phyloP scores from a whole-genome alignment of 805 yeast species.

The Candida boidinii region DNA sequence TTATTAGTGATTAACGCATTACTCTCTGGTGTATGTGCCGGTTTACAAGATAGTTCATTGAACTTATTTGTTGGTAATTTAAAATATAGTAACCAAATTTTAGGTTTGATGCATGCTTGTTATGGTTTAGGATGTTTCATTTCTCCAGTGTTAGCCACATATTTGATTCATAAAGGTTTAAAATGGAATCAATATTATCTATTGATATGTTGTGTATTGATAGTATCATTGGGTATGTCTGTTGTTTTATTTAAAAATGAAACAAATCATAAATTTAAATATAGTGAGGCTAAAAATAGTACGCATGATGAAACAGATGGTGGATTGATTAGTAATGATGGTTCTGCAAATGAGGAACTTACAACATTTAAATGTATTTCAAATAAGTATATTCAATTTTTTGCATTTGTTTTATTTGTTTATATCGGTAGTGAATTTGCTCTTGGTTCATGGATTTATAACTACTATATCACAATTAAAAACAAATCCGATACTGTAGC shows the following conservation, averaged over 20 bases:
- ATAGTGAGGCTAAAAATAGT: conserved; percentile 3
- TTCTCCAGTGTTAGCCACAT: conserved; percentile 37
- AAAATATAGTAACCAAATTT: conserved; percentile 37
- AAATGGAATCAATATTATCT: conserved; percentile 39
- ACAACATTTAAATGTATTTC: conserved; percentile 16
- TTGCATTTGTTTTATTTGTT: conserved; percentile 33
- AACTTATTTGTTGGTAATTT: conserved; percentile 45
- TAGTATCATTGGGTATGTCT: conserved; percentile 16
- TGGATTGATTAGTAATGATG: no score
- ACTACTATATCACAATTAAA: conserved; percentile 35
- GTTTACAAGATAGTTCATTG: conserved; percentile 46
- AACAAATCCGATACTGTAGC: conserved; percentile 26
- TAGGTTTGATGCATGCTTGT: conserved; percentile 44
- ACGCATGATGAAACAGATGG: background rate
- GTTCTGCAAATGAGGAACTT: no score
- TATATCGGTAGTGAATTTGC: conserved; percentile 47
- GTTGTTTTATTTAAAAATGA: conserved; percentile 30
- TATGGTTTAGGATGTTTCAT: conserved; percentile 48
- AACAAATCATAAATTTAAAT: conserved; percentile 32
- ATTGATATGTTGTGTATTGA: conserved; percentile 24
- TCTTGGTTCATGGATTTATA: conserved; percentile 45
- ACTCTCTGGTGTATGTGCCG: conserved; percentile 46
- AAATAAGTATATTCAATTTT: conserved; percentile 30
- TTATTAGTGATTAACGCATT: conserved; percentile 31
- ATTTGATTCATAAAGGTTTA: conserved; percentile 27